phyloP scores from a whole-genome alignment of 208 protist genomes.

The Herpetomonas muscarum region DNA sequence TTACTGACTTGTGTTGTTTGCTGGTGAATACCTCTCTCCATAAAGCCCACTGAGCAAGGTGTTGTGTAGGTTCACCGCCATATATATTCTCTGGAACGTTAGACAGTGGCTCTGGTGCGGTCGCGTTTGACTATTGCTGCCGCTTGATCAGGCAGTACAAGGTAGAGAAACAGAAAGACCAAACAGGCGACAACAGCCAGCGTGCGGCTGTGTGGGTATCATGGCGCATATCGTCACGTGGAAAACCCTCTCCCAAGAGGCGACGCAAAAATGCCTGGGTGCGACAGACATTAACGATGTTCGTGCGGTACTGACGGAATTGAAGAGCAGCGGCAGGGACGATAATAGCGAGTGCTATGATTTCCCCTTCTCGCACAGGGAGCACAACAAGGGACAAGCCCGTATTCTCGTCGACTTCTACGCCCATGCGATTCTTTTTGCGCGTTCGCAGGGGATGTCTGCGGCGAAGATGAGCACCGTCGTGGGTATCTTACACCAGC shows the following conservation, averaged over 20 bases:
- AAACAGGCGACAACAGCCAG: too few species aligned
- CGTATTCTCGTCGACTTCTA: constrained; percentile 77
- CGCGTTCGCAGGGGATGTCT: constrained; percentile 47
- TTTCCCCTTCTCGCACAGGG: not conserved
- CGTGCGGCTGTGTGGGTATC: not conserved
- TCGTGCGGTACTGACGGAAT: constrained; percentile 29
- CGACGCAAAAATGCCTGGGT: constrained; percentile 49
- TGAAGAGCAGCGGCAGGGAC: constrained; percentile 1
- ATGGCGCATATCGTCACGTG: constrained; percentile 62
- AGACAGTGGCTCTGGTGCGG: too few species aligned
- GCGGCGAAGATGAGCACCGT: constrained; percentile 82
- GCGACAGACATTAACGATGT: constrained; percentile 44
- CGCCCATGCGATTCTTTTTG: constrained; percentile 78
- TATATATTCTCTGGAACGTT: too few species aligned
- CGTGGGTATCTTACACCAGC: constrained; percentile 57
- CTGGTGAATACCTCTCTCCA: too few species aligned
- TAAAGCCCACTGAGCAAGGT: too few species aligned
- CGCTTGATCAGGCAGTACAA: too few species aligned
- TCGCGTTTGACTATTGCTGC: too few species aligned
- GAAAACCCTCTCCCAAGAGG: constrained; percentile 41
- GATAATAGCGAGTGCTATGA: not conserved
- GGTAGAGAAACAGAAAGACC: too few species aligned
- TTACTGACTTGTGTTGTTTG: too few species aligned
- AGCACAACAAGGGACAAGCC: constrained; percentile 19
- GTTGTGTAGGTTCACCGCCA: too few species aligned